Conservation (phyloP, 2,329 filamentous ascomycete genomes). For the Ilyonectria robusta region DNA sequence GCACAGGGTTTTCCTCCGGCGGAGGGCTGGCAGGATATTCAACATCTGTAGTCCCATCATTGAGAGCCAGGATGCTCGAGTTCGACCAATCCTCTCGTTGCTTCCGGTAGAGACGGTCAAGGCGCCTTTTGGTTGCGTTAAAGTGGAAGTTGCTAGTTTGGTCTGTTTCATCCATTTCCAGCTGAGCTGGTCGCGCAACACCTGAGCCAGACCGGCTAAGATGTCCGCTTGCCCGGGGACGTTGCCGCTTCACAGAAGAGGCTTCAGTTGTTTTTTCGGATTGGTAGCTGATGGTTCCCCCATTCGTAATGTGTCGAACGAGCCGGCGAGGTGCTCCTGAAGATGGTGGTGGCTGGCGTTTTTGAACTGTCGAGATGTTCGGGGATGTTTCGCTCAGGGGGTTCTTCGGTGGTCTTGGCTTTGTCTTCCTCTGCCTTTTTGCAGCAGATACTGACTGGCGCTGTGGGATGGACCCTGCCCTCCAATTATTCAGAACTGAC, state of each 20-base stretch:
- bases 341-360: conserved; percentile 3
- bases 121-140: conserved; percentile 64
- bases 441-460: conserved; percentile 52
- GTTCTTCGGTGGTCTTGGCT: conserved; percentile 24
- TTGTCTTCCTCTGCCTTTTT: conserved; percentile 32
- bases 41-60: conserved; percentile 30
- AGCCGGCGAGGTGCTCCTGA: conserved; percentile 44
- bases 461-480: conserved; percentile 64
- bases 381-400: conserved; percentile 43
- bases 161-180: conserved; percentile 63
- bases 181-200: conserved; percentile 64
- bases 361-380: conserved; percentile 36
- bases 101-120: conserved; percentile 69
- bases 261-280: conserved; percentile 15
- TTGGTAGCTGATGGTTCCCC: conserved; percentile 48
- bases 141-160: conserved; percentile 59
- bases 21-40: conserved; percentile 40
- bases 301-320: conserved; percentile 47
- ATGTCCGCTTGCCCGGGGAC: conserved; percentile 14
- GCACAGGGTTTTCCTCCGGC: conserved; percentile 42
- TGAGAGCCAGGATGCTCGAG: conserved; percentile 37
- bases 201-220: conserved; percentile 36
- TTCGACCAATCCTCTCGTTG: conserved; percentile 48
- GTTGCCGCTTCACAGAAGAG: conserved; percentile 6
- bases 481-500: conserved; percentile 69